These are phyloP conservation scores for Corymbia citriodora DNA, from an alignment of 441 rosid genomes.

Conservation along the genomic window DNA sequence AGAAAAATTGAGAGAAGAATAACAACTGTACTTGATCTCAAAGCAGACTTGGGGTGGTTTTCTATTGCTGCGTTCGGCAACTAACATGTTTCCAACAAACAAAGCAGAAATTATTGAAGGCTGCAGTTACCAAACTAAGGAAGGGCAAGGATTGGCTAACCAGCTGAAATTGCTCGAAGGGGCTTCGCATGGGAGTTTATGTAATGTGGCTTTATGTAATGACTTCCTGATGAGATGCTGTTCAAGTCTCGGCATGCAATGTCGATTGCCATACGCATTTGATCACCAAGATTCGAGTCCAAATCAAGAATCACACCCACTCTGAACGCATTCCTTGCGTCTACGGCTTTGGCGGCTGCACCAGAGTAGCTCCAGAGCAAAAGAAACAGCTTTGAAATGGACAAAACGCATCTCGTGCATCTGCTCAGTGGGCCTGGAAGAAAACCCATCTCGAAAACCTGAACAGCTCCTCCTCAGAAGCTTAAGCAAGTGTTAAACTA, in stretches of 20 bases:
- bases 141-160: not conserved
- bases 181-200: conserved; percentile 18
- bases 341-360: not conserved
- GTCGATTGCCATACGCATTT: conserved; percentile 29
- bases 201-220: conserved; percentile 25
- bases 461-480: not conserved
- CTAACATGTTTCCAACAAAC: not conserved
- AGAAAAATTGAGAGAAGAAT: not conserved
- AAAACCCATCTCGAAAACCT: not conserved
- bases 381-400: not conserved
- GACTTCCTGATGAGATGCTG: not conserved
- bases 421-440: not conserved
- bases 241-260: conserved; percentile 29
- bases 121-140: not conserved
- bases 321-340: not conserved
- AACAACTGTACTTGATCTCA: not conserved
- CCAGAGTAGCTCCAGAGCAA: not conserved
- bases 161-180: conserved; percentile 22
- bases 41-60: not conserved
- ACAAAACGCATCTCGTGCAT: not conserved
- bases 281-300: conserved; percentile 23
- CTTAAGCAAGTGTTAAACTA: not conserved
- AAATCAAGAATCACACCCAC: conserved; percentile 39
- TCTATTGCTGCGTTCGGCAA: not conserved
- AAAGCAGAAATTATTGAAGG: not conserved